Percentiles rank a stretch among this genome's conserved stretches.
Evolutionary conservation across 2,329 filamentous ascomycete genomes (phyloP).

Genomic region (Meredithiella fracta): DNA sequence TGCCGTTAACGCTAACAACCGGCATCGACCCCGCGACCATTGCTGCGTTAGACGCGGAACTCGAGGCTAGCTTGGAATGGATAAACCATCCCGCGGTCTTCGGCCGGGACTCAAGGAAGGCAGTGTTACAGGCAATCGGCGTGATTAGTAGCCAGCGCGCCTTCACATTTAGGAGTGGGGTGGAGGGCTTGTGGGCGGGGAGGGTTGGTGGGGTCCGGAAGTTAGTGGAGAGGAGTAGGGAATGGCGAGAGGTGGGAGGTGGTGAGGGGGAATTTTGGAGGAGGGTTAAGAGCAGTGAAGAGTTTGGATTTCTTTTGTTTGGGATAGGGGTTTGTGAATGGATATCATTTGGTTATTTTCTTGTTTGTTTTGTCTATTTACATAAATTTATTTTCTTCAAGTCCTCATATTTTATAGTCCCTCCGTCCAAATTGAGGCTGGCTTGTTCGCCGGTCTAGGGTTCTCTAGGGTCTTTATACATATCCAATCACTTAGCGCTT

Average conservation of each 20-base stretch:
- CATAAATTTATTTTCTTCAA: background rate
- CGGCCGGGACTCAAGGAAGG: conserved; percentile 81
- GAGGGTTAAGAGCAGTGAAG: conserved; percentile 36
- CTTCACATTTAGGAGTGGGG: conserved; percentile 80
- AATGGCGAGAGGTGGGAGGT: conserved; percentile 78
- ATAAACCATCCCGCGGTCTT: conserved; percentile 95
- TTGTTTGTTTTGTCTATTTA: conserved; percentile 3
- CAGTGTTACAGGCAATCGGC: conserved; percentile 87
- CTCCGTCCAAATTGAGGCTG: too few species aligned
- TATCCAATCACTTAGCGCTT: too few species aligned
- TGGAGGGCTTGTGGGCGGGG: conserved; percentile 77
- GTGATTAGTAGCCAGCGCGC: conserved; percentile 90
- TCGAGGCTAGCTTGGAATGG: conserved; percentile 87
- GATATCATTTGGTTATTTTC: background rate
- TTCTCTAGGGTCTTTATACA: too few species aligned
- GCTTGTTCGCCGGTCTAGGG: too few species aligned
- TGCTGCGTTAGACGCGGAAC: conserved; percentile 71
- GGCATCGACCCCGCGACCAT: conserved; percentile 78
- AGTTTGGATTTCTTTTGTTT: too few species aligned
- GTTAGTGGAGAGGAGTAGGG: conserved; percentile 66
- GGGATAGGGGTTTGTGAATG: too few species aligned
- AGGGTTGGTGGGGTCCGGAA: conserved; percentile 67
- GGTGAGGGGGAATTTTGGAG: conserved; percentile 52
- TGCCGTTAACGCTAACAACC: conserved; percentile 34
- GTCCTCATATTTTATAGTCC: too few species aligned